These are phyloP conservation scores for Breviolum minutum DNA, from an alignment of 73 alveolate species.

Conservation along the genomic window DNA sequence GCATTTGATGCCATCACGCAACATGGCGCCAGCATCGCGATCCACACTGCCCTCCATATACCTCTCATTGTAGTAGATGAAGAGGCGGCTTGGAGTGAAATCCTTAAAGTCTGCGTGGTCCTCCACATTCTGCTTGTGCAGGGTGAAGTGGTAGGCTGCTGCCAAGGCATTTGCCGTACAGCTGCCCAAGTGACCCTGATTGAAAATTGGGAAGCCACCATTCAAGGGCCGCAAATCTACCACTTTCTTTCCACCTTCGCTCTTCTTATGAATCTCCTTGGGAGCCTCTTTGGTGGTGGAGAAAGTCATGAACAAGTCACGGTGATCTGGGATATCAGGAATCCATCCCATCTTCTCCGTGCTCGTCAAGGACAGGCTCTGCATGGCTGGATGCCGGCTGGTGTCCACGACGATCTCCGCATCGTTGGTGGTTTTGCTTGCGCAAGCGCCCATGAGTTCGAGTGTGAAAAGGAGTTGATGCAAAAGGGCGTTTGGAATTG, in stretches of 20 bases:
- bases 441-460: background rate
- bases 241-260: background rate
- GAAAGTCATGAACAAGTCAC: conserved; percentile 3
- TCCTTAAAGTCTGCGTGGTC: conserved; percentile 13
- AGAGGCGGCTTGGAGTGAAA: conserved; percentile 35
- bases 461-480: no score
- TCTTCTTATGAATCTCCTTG: background rate
- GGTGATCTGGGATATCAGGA: conserved; percentile 42
- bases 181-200: conserved; percentile 53
- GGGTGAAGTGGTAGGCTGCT: conserved; percentile 58
- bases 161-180: conserved; percentile 65
- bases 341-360: conserved; percentile 18
- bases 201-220: conserved; percentile 43
- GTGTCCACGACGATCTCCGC: background rate
- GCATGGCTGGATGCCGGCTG: conserved; percentile 7
- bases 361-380: background rate
- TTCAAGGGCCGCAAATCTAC: conserved; percentile 20
- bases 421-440: background rate
- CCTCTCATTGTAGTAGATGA: conserved; percentile 50
- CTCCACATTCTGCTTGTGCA: conserved; percentile 42
- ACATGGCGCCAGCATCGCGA: conserved; percentile 41
- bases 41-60: conserved; percentile 4
- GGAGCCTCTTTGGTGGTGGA: background rate
- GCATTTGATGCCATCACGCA: conserved; percentile 41
- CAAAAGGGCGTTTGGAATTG: no score